Base-by-base conservation (phyloP, 176 grass and related monocot genomes). In the Puya raimondii region DNA sequence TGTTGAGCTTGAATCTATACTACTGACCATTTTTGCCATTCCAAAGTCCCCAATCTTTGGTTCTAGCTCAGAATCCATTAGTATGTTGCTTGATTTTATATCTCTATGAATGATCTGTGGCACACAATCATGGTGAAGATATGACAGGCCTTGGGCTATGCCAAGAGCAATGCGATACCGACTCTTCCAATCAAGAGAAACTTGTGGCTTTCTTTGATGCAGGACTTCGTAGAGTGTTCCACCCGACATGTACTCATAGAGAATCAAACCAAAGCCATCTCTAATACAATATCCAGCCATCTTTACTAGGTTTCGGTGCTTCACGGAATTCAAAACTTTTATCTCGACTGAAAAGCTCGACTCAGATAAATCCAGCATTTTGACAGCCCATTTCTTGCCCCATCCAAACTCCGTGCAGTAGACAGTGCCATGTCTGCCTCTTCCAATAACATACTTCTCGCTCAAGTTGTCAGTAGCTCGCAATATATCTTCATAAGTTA, bases 281-380 rank as follows among this genome's bases (percentile, higher is more conserved):
- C 88, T 76, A 29, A 86, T 83, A 70, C 80, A 91, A 84, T 91
- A 84, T 0, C 88, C 88, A 2, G 70, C 84, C 88, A 91, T 91
- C 58, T 14, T 83, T 12, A 91, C 20, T 4, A 91, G 76, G 71
- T 91, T 91, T 0, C 84, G 66, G 59, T 86, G 88, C 80, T 68
- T 91, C 29, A 91, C 72, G 4, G 48, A 81, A 74, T 74, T 84
- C 2, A 84, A 16, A 59, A 87, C 81, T 68, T 81, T 86, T 70
- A 91, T 73, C 72, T 91, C 84, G 29, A 78, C 25, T 16, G 78
- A 79, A 48, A 91, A 91, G 27, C 73, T 84, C 49, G 47, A 22
- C 26, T 74, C 76, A 0, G 74, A 66, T 23, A 87, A 49, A 13
- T 87, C 84, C 1, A 91, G 53, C 1, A 69, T 82, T 70, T 91